Base-by-base conservation (phyloP, 306 rosid genomes). In the Parietaria judaica region DNA sequence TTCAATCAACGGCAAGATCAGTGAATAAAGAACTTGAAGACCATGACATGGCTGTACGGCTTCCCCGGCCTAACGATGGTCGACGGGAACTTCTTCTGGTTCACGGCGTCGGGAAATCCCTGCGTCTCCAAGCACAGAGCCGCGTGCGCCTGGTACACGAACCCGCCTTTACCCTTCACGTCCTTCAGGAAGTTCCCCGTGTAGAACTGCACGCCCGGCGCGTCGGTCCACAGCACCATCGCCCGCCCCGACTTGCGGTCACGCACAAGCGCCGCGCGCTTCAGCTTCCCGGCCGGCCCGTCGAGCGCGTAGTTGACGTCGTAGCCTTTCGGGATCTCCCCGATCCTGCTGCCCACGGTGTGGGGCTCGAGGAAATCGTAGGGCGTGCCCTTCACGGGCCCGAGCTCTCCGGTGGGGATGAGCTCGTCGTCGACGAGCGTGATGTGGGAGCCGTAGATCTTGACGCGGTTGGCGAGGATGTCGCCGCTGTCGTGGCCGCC, bases 161-260 rank as follows among this genome's bases (percentile, higher is more conserved):
- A 61, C 7, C 89, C 95, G 23, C 78, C 72, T 79, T 87, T 91
- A 1, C 97, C 97, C 63, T 81, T 85, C 75, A 66, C 65, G 58
- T 87, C 69, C 71, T 74, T 64, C 14, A 91, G 37, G 16, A 9
- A 73, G 50, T 80, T 85, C 11, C 82, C 79, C 0, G 91, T 87
- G 70, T 83, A 91, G 60, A 85, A 91, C 72, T 91, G 95, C 81
- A 91, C 50, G 11, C 95, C 97, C 6, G 95, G 95, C 51, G 75
- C 85, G 62, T 81, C 79, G 54, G 97, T 87, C 2, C 54, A 80
- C 9, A 91, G 74, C 73, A 69, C 69, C 78, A 87, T 6, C 37
- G 59, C 66, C 60, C 97, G 75, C 16, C 97, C 96, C 8, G 91
- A 81, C 71, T 85, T 83, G 16, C 54, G 51, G 50, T 91, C 91